A percentile compares a stretch with the other conserved stretches of the same genome.
Evolutionary conservation across 2,329 filamentous ascomycete species (phyloP).

Genomic region (Pseudohalonectria lignicola): DNA sequence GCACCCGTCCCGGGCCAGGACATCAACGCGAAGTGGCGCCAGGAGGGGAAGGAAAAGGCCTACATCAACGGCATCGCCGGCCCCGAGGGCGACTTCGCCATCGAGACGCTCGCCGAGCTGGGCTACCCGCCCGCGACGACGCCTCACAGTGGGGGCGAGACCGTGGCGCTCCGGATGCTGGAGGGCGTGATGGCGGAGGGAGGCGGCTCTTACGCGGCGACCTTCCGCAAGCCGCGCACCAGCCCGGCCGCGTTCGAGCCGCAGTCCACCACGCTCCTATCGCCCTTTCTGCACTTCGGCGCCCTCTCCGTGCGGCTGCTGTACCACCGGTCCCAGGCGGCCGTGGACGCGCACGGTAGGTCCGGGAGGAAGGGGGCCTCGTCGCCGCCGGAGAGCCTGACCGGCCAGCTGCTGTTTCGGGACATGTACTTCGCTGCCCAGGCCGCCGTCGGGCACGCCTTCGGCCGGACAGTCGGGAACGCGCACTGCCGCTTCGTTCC

Average conservation of each 20-base stretch:
- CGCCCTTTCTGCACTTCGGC: slow-evolving; percentile 66
- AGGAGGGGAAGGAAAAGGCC: slow-evolving; percentile 35
- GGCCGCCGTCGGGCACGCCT: slow-evolving; percentile 52
- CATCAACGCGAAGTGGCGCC: slow-evolving; percentile 46
- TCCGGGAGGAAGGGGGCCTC: slow-evolving; percentile 45
- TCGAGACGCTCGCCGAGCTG: slow-evolving; percentile 62
- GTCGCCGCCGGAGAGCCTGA: slow-evolving; percentile 55
- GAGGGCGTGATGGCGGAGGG: slow-evolving; percentile 46
- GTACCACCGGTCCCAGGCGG: slow-evolving; percentile 59
- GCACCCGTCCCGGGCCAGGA: slow-evolving; percentile 39
- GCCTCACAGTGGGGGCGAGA: slow-evolving; percentile 62
- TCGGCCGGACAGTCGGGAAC: slow-evolving; percentile 56
- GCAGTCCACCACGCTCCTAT: slow-evolving; percentile 62
- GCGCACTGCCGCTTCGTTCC: slow-evolving; percentile 61
- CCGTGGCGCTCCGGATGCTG: slow-evolving; percentile 45
- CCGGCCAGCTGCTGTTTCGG: slow-evolving; percentile 63
- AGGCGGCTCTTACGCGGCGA: slow-evolving; percentile 56
- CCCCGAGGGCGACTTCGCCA: slow-evolving; percentile 55
- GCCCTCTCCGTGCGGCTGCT: slow-evolving; percentile 59
- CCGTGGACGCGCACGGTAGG: slow-evolving; percentile 40
- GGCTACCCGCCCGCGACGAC: slow-evolving; percentile 56
- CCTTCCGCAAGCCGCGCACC: slow-evolving; percentile 66
- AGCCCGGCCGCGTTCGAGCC: slow-evolving; percentile 64
- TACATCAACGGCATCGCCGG: slow-evolving; percentile 50
- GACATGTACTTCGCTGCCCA: slow-evolving; percentile 81